phyloP scores from a whole-genome alignment of 208 protist genomes.

The Lotmaria passim region DNA sequence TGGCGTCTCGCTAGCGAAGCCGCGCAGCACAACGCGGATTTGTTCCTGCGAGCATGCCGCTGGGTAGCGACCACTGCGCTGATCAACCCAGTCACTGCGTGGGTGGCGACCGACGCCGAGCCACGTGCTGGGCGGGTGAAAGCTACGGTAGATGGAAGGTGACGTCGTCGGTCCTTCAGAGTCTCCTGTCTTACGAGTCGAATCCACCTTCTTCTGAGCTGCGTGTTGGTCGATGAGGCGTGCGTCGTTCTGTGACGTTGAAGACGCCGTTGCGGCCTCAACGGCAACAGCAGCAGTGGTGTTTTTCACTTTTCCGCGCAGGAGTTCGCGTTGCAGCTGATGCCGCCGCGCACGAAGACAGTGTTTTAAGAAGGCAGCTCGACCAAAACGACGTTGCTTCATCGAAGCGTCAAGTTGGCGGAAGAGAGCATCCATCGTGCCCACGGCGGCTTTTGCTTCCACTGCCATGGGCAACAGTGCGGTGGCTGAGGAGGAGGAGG shows the following conservation, averaged over 20 bases:
- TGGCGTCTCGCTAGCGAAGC: slow-evolving; percentile 5
- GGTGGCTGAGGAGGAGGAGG: not conserved
- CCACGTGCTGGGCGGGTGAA: slow-evolving; percentile 46
- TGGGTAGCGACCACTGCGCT: slow-evolving; percentile 55
- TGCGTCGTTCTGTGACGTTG: too few species aligned
- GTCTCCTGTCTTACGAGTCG: too few species aligned
- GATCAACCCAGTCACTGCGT: slow-evolving; percentile 38
- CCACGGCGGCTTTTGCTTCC: slow-evolving; percentile 1
- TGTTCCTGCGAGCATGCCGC: not conserved
- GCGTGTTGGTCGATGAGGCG: too few species aligned
- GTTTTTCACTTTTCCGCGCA: not conserved
- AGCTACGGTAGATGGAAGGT: slow-evolving; percentile 35
- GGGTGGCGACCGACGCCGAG: slow-evolving; percentile 52
- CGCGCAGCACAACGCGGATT: slow-evolving; percentile 13
- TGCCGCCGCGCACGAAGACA: slow-evolving; percentile 19
- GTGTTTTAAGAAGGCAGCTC: slow-evolving; percentile 11
- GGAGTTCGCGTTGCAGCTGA: slow-evolving; percentile 21
- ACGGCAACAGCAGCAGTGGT: too few species aligned
- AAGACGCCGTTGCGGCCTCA: too few species aligned
- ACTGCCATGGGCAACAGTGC: too few species aligned
- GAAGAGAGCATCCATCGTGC: slow-evolving; percentile 28
- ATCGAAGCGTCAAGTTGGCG: slow-evolving; percentile 34
- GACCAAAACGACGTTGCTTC: slow-evolving; percentile 13
- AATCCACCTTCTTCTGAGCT: too few species aligned
- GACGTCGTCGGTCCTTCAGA: not conserved